A percentile compares a stretch with the other conserved stretches of the same genome.
Evolutionary conservation across 495 filamentous ascomycete species (phyloP).

Genomic region (Evernia prunastri): DNA sequence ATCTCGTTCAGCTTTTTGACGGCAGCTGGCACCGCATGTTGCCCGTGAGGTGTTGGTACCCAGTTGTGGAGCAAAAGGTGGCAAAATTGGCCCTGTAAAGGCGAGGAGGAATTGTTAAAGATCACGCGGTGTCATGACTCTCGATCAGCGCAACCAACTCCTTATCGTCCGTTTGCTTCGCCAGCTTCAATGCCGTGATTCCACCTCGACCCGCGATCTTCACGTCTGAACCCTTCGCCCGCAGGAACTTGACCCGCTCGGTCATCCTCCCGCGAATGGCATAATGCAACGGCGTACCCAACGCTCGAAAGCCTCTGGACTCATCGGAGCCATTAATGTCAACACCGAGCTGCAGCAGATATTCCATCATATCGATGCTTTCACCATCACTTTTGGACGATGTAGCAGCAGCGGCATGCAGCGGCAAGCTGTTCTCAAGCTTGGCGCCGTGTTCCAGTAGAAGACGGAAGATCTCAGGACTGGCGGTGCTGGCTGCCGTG

Average conservation of each 20-base stretch:
- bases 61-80: too few species aligned
- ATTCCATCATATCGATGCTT: not conserved
- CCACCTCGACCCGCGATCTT: not conserved
- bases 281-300: not conserved
- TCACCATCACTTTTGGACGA: not conserved
- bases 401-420: not conserved
- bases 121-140: too few species aligned
- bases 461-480: not conserved
- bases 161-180: not conserved
- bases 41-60: too few species aligned
- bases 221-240: not conserved
- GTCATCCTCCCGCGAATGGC: not conserved
- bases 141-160: not conserved
- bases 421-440: not conserved
- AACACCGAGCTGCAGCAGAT: not conserved
- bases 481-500: not conserved
- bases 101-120: too few species aligned
- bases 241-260: not conserved
- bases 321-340: not conserved
- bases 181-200: not conserved
- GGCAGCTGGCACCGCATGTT: too few species aligned
- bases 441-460: not conserved
- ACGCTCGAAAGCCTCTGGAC: not conserved
- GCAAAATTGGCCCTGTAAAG: too few species aligned
- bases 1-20: too few species aligned